Evolutionary conservation across 257 asterid species (phyloP).

Genomic region (Solanum clarkiae): DNA sequence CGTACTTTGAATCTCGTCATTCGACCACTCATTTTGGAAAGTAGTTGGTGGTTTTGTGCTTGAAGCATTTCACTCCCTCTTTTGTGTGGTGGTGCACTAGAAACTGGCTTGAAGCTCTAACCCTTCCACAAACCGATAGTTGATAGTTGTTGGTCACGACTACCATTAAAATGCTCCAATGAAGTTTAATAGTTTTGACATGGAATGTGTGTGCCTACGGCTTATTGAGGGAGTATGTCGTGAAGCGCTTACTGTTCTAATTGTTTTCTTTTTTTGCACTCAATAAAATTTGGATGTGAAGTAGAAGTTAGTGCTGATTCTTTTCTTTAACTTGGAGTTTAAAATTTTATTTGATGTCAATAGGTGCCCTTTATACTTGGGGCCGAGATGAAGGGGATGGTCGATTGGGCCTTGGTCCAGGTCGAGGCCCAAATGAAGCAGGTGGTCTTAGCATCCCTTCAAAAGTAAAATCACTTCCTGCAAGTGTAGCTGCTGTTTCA

Average conservation of each 20-base stretch:
- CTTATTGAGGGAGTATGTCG: not conserved
- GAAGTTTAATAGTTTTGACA: not conserved
- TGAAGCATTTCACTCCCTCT: not conserved
- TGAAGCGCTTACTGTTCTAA: not conserved
- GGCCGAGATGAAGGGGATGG: constrained; percentile 99
- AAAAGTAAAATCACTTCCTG: constrained; percentile 61
- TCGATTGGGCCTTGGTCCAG: constrained; percentile 94
- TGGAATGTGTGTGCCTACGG: not conserved
- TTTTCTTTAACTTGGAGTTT: not conserved
- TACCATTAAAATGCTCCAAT: not conserved
- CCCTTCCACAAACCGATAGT: not conserved
- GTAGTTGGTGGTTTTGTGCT: not conserved
- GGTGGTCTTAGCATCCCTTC: constrained; percentile 88
- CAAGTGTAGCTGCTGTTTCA: constrained; percentile 71
- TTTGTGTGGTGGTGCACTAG: not conserved
- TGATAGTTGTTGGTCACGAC: not conserved
- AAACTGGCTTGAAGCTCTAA: not conserved
- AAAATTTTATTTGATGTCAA: not conserved
- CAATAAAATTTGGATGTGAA: not conserved
- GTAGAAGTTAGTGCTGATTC: not conserved
- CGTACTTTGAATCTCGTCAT: not conserved
- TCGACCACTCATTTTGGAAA: not conserved
- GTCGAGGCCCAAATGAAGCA: constrained; percentile 83
- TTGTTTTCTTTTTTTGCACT: not conserved
- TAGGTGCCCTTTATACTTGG: constrained; percentile 86